These are phyloP conservation scores for Senecio squalidus DNA, from an alignment of 140 eudicot species.

Conservation along the genomic window DNA sequence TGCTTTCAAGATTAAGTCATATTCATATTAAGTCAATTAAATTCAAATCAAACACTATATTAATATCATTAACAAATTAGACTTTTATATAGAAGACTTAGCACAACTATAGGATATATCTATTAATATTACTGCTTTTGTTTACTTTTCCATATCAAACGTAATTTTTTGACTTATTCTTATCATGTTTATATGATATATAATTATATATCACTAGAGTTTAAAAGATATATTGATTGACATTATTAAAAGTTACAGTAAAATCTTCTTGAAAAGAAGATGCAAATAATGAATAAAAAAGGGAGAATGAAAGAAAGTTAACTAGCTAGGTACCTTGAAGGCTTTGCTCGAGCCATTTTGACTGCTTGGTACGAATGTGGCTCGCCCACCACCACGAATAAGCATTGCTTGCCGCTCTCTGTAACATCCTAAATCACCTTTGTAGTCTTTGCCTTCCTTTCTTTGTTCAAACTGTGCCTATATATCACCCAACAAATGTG, in stretches of 20 bases:
- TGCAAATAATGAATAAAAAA: neutral
- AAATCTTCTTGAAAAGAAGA: neutral
- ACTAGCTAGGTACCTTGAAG: conserved; percentile 74
- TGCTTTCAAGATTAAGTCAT: no score
- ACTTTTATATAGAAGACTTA: neutral
- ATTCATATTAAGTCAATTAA: neutral
- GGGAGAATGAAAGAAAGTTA: neutral
- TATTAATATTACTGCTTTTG: neutral
- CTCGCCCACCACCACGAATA: conserved; percentile 95
- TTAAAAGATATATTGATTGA: neutral
- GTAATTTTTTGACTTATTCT: neutral
- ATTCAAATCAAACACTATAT: neutral
- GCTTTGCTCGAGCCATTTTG: conserved; percentile 88
- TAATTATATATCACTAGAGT: no score
- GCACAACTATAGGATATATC: neutral
- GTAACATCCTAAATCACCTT: conserved; percentile 42
- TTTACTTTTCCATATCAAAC: neutral
- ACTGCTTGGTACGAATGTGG: conserved; percentile 78
- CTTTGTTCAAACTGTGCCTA: no score
- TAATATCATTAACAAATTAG: neutral
- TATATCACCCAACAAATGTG: no score
- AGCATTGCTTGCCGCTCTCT: conserved; percentile 88
- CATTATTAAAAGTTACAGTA: neutral
- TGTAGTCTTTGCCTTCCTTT: neutral
- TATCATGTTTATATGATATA: neutral